These are phyloP conservation scores for Ocimum tenuiflorum DNA, from an alignment of 257 asterid genomes.

Conservation along the genomic window DNA sequence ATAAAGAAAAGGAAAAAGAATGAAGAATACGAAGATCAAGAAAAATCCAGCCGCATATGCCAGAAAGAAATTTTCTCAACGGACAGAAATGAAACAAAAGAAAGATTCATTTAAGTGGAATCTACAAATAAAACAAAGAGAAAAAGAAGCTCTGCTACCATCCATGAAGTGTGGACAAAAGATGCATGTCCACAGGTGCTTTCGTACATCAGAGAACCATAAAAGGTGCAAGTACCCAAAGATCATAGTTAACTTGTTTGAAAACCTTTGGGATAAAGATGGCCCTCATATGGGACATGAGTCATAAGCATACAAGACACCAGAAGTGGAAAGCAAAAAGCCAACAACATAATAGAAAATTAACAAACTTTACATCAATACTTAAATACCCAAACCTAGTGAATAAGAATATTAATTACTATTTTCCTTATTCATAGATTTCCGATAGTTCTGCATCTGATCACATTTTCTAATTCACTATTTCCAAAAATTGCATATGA, in stretches of 20 bases:
- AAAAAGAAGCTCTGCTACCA: slow-evolving; percentile 14
- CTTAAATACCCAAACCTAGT: background rate
- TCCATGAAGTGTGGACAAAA: slow-evolving; percentile 8
- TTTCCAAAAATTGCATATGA: background rate
- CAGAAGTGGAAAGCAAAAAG: background rate
- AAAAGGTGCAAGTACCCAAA: background rate
- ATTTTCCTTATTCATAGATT: background rate
- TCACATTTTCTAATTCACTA: background rate
- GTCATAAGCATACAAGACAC: slow-evolving; percentile 1
- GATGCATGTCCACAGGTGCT: slow-evolving; percentile 7
- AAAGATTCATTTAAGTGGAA: slow-evolving; percentile 10
- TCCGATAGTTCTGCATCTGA: background rate
- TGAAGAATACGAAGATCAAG: background rate
- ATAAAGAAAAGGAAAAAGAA: background rate
- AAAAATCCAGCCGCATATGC: background rate
- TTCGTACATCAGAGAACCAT: slow-evolving; percentile 3
- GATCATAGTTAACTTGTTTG: background rate
- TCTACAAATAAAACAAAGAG: background rate
- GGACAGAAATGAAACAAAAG: background rate
- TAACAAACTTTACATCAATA: too few relatives aligned
- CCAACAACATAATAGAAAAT: background rate
- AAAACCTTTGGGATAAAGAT: background rate
- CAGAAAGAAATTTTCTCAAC: background rate
- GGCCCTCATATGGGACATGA: background rate
- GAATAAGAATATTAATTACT: background rate